Evolutionary conservation across 2,329 filamentous ascomycete species (phyloP).

Genomic region (Fusarium sarcochroum): DNA sequence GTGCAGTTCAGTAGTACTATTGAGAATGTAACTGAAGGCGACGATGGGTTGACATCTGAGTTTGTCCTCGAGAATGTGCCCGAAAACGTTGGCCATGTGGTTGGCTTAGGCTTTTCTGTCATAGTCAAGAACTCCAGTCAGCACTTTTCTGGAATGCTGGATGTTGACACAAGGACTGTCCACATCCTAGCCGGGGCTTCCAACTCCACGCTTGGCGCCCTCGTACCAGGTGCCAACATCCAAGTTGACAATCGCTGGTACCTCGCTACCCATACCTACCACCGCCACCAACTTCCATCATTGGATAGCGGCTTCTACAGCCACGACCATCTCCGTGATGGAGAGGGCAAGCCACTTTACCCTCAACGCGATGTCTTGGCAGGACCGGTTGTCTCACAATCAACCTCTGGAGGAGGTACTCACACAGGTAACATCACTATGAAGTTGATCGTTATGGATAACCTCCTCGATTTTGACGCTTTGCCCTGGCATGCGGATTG

Average conservation of each 20-base stretch:
- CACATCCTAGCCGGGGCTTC: background rate
- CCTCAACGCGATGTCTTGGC: background rate
- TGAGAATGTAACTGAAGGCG: background rate
- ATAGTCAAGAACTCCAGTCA: background rate
- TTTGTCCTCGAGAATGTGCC: background rate
- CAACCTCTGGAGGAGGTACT: background rate
- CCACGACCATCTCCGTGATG: background rate
- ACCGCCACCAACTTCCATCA: conserved; percentile 35
- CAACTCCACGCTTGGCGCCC: background rate
- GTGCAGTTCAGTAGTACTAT: background rate
- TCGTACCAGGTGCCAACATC: background rate
- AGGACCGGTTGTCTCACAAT: background rate
- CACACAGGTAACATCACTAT: conserved; percentile 30
- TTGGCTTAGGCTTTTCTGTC: background rate
- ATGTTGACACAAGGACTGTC: background rate
- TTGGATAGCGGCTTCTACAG: conserved; percentile 7
- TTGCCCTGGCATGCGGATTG: conserved; percentile 46
- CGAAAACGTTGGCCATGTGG: background rate
- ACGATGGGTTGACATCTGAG: background rate
- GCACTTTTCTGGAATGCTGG: background rate
- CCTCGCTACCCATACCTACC: conserved; percentile 24
- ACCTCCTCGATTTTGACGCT: conserved; percentile 41
- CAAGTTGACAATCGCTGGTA: conserved; percentile 22
- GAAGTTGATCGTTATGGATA: conserved; percentile 45
- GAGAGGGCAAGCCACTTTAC: background rate